Base-by-base conservation (phyloP, 495 filamentous ascomycete species). In the Lepidopterella palustris region DNA sequence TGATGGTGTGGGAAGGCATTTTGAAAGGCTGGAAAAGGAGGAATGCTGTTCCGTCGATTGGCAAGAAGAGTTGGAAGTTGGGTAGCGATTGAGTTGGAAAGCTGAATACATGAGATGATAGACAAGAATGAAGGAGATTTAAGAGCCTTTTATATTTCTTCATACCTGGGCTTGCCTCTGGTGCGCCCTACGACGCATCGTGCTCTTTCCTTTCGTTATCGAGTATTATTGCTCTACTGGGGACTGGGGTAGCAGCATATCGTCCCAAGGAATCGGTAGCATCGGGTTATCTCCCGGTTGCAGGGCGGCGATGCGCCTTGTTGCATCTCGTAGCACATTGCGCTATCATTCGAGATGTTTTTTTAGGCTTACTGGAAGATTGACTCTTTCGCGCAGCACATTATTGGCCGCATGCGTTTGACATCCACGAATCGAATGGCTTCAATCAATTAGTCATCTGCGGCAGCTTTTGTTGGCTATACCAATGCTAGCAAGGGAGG, bases 1-100 rank as follows among this genome's bases (percentile, higher is more conserved):
- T 66, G 57, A 59, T 63, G 51, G 32, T 68, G 62, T 55, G n/a
- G n/a, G n/a, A 61, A 21, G 64, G 51, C 62, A 68, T 65, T 26
- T 23, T 57, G 50, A 23, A 42, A 1, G 39, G 10, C 5, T 20
- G 6, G 25, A 10, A 9, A 24, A 56, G 28, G 27, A 53, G 29
- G 24, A 60, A 21, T 13, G 25, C 21, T 55, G 23, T 23, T 5
- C 13, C 15, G 10, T 15, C 24, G 49, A n/a, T 21, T 13, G 13
- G 11, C 3, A 50, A 50, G 31, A 32, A 52, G 20, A 42, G n/a
- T 28, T 29, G 49, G 27, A 51, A 18, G 28, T n/a, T n/a, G n/a
- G n/a, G n/a, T n/a, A n/a, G n/a, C n/a, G n/a, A n/a, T n/a, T n/a
- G 24, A 56, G 23, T 20, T 20, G 47, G 13, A 50, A 27, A 23